Evolutionary conservation across 2,329 filamentous ascomycete species (phyloP), one percentile per base, ranked within the genome.

Genomic region (Anthostomella pinea): DNA sequence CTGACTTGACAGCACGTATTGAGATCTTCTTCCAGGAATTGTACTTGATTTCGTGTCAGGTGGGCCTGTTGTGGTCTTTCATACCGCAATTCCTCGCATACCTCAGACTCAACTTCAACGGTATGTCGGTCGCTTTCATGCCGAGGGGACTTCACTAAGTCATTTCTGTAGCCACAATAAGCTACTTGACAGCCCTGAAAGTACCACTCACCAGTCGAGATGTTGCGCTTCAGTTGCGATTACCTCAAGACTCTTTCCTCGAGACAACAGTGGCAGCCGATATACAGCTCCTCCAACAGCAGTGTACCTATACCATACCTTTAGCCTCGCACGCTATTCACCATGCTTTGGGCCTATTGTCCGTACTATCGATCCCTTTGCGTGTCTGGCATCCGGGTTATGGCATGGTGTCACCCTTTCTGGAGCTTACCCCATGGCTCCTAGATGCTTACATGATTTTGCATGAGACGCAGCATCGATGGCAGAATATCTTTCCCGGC

Each of bases 1-100:
- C 68, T 21, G 65, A 66, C 11, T 56, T 83, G 9, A 64, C 65
- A 8, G 58, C 65, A 13, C 68, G 70, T 8, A 72, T 83, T n/a
- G 68, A 76, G 46, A 60, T 60, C 3, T 71, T 83, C 39, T 67
- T 79, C 33, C 62, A 65, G 32, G 68, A 71, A 29, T 49, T 77
- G 5, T 64, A 77, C 46, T 57, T 69, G 17, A 58, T 67, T 7
- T 58, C 72, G 17, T 63, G 66, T 32, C 62, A 66, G 34, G 63
- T 64, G 4, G 65, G 66, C 14, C 57, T 53, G 14, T 51, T 81
- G 13, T 79, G 77, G 75, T 57, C 65, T 7, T 41, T 75, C 21
- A 62, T 62, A 7, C 59, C 66, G 3, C 55, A 59, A 6, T 61
- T 72, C 17, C 57, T 77, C 39, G 50, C 60, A 11, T 81, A 80